Conservation (phyloP, 352 stramenopile genomes). For the Aphanomyces cochlioides region DNA sequence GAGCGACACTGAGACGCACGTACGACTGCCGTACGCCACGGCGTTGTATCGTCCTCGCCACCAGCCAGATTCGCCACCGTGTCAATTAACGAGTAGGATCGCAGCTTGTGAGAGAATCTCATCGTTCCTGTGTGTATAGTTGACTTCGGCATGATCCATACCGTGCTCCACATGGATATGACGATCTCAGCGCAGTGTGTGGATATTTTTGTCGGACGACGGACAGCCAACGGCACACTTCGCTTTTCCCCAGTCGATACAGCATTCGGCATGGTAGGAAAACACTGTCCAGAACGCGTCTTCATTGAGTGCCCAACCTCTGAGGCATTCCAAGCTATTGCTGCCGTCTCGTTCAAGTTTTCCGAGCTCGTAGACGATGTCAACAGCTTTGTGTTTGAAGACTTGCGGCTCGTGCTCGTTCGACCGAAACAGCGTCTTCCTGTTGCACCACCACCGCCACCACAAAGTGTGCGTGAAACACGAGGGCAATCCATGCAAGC, state of each 20-base stretch:
- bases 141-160: background rate
- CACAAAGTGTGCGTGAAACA: no score
- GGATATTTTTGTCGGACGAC: conserved; percentile 1
- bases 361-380: background rate
- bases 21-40: background rate
- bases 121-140: background rate
- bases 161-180: background rate
- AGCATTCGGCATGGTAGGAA: background rate
- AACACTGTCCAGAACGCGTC: background rate
- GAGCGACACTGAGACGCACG: background rate
- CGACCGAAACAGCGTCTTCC: no score
- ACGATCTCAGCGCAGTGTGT: background rate
- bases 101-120: no score
- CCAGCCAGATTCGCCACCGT: background rate
- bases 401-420: no score
- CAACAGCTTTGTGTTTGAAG: background rate
- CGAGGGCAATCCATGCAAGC: no score
- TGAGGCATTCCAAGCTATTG: background rate
- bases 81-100: no score
- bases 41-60: background rate
- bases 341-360: background rate
- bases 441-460: no score
- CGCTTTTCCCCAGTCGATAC: background rate
- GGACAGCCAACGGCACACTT: background rate
- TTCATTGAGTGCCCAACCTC: background rate